A percentile compares a stretch with the other conserved stretches of the same genome.
phyloP scores from a whole-genome alignment of 2,329 filamentous ascomycete species.

The Pestalotiopsis sp. region DNA sequence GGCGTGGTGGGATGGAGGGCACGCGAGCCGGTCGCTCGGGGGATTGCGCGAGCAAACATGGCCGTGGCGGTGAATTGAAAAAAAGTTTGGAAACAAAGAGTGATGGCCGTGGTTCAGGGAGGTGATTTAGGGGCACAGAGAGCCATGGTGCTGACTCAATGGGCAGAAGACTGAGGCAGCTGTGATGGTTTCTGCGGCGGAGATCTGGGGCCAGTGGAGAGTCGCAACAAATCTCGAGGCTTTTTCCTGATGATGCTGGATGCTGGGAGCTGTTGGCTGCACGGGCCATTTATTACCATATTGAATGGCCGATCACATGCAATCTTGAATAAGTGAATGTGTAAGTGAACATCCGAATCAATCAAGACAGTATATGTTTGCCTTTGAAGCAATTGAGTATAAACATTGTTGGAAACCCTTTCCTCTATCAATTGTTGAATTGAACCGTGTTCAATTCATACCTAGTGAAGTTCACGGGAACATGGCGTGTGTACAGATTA shows the following conservation, averaged over 20 bases:
- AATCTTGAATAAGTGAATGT: not conserved
- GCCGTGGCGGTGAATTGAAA: not conserved
- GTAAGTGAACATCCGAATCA: not conserved
- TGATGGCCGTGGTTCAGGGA: slow-evolving; percentile 7
- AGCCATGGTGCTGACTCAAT: slow-evolving; percentile 32
- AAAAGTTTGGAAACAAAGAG: not conserved
- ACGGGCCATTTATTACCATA: not conserved
- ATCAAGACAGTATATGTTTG: not conserved
- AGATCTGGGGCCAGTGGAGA: slow-evolving; percentile 24
- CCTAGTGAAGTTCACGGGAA: too few species aligned
- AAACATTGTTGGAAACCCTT: too few species aligned
- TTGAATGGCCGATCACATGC: not conserved
- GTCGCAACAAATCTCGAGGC: not conserved
- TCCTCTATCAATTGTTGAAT: too few species aligned
- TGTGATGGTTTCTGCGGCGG: slow-evolving; percentile 35
- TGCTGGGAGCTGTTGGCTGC: not conserved
- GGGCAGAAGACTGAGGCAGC: slow-evolving; percentile 19
- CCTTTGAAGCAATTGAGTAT: too few species aligned
- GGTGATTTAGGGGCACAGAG: slow-evolving; percentile 20
- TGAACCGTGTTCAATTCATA: too few species aligned
- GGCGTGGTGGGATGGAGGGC: slow-evolving; percentile 25
- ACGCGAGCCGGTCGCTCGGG: slow-evolving; percentile 18
- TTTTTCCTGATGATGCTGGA: not conserved
- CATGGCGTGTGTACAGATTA: too few species aligned
- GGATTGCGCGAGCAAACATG: slow-evolving; percentile 28